Percentiles rank a stretch among this genome's conserved stretches.
These are phyloP conservation scores for Pleurotus pulmonarius DNA, from an alignment of 768 basidiomycete genomes.

Conservation along the genomic window DNA sequence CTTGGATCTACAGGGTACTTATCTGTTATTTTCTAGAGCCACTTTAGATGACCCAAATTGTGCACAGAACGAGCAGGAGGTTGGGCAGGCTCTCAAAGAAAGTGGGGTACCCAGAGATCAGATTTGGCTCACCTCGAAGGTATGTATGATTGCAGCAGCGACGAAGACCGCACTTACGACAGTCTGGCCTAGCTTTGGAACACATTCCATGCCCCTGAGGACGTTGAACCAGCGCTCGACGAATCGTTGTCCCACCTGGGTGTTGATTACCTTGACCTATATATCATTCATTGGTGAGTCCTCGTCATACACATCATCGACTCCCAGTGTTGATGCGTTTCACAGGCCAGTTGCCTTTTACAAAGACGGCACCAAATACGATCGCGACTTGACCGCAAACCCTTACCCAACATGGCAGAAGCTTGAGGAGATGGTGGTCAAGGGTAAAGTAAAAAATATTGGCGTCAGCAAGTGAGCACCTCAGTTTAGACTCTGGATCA, in stretches of 20 bases:
- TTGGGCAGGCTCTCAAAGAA: slow-evolving; percentile 57
- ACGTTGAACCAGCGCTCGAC: slow-evolving; percentile 64
- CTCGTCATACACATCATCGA: background rate
- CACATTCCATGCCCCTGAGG: slow-evolving; percentile 68
- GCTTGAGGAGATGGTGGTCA: slow-evolving; percentile 72
- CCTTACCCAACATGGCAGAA: slow-evolving; percentile 80
- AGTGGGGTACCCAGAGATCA: slow-evolving; percentile 60
- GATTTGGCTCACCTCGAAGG: slow-evolving; percentile 68
- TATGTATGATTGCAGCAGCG: background rate
- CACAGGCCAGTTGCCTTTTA: slow-evolving; percentile 66
- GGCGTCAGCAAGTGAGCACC: slow-evolving; percentile 73
- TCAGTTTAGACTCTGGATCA: background rate
- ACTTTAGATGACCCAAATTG: background rate
- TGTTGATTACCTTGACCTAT: slow-evolving; percentile 74
- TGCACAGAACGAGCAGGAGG: slow-evolving; percentile 62
- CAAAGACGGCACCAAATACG: slow-evolving; percentile 40
- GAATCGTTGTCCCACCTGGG: slow-evolving; percentile 59
- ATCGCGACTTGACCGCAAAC: slow-evolving; percentile 62
- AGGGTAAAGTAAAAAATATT: slow-evolving; percentile 75
- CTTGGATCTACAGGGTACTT: slow-evolving; percentile 61
- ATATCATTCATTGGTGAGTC: slow-evolving; percentile 73
- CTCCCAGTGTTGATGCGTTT: background rate
- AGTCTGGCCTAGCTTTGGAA: slow-evolving; percentile 62
- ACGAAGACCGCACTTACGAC: background rate
- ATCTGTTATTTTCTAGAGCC: slow-evolving; percentile 12